Evolutionary conservation across 2,329 filamentous ascomycete species (phyloP).

Genomic region (Cytospora chrysosperma): DNA sequence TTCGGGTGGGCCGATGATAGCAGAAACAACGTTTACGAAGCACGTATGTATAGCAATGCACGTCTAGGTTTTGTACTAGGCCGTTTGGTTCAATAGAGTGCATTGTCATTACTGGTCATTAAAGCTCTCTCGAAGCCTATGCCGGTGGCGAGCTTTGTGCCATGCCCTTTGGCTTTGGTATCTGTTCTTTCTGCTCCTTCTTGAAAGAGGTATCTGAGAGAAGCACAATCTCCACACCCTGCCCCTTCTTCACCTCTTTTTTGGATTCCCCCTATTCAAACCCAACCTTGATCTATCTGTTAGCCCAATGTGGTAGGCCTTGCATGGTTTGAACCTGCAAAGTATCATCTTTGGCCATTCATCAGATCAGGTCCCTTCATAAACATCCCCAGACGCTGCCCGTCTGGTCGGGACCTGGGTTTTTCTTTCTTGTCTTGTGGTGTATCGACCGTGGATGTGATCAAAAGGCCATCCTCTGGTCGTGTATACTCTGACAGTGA

Average conservation of each 20-base stretch:
- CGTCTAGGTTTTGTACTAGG: background rate
- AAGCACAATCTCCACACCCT: background rate
- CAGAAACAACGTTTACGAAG: background rate
- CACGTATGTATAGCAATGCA: background rate
- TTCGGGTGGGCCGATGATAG: background rate
- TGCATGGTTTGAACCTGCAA: background rate
- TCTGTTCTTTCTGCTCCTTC: background rate
- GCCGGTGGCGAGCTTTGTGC: no score
- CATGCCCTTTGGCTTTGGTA: background rate
- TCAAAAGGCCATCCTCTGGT: background rate
- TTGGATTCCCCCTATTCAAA: background rate
- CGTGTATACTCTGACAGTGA: background rate
- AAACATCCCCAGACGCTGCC: conserved; percentile 1
- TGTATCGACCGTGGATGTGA: background rate
- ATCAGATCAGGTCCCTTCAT: no score
- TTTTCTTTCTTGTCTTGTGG: background rate
- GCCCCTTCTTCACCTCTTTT: background rate
- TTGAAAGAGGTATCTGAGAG: background rate
- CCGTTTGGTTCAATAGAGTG: background rate
- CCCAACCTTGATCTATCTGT: background rate
- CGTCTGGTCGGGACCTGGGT: background rate
- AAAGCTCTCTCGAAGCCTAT: background rate
- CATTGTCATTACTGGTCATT: background rate
- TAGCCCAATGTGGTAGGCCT: background rate
- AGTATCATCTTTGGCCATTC: background rate